Evolutionary conservation across 352 stramenopile genomes (phyloP).

Genomic region (Pilasporangium apinafurcum): DNA sequence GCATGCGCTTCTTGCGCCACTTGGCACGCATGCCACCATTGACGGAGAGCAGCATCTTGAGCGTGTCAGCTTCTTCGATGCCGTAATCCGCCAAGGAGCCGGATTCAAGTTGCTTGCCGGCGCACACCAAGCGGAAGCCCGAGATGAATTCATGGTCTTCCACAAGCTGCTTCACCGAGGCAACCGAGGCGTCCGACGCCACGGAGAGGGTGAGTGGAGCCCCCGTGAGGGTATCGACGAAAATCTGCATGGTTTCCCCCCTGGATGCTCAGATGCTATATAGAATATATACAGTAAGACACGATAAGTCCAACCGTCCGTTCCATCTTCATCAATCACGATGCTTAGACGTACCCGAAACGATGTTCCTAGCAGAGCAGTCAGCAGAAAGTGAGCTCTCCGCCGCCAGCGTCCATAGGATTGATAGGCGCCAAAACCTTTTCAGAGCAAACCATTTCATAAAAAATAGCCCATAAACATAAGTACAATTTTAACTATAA

Average conservation of each 20-base stretch:
- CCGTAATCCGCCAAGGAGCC: constrained; percentile 90
- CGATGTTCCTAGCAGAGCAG: constrained; percentile 85
- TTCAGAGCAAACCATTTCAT: too few species aligned
- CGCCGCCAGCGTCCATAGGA: too few species aligned
- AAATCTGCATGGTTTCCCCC: constrained; percentile 93
- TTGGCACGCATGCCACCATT: constrained; percentile 94
- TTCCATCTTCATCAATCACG: neutral
- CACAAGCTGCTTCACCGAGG: constrained; percentile 90
- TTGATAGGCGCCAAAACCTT: too few species aligned
- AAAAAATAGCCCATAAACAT: too few species aligned
- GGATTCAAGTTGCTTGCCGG: constrained; percentile 67
- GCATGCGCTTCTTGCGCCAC: constrained; percentile 99
- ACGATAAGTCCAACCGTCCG: too few species aligned
- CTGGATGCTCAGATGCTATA: constrained; percentile 90
- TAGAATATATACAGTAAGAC: neutral
- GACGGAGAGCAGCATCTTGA: constrained; percentile 90
- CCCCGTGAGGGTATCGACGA: constrained; percentile 87
- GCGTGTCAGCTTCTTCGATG: constrained; percentile 88
- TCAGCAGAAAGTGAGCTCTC: constrained; percentile 92
- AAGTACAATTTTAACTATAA: too few species aligned
- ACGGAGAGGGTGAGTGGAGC: constrained; percentile 76
- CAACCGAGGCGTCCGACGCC: constrained; percentile 86
- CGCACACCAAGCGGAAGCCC: constrained; percentile 88
- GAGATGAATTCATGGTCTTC: constrained; percentile 95
- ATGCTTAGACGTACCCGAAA: constrained; percentile 36